Evolutionary conservation across 2,329 filamentous ascomycete genomes (phyloP), one percentile per base, ranked within the genome.

Genomic region (Sporothrix pseudoabietina): DNA sequence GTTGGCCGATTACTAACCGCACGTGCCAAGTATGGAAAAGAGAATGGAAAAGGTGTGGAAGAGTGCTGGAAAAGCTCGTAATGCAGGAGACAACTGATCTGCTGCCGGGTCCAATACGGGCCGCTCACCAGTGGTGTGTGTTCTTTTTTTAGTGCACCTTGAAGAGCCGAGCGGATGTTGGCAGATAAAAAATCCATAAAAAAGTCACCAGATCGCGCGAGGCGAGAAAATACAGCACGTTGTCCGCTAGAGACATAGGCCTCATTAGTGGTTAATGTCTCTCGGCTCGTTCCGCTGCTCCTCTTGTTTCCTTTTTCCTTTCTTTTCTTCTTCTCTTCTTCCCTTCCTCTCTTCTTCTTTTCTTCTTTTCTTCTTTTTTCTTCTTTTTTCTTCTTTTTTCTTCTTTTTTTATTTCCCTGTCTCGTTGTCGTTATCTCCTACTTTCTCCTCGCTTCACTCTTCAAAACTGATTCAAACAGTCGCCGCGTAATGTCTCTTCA

Each of bases 141-240:
- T 41, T 69, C 66, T 69, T 54, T 69, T 69, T 54, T 69, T 69
- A 69, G 66, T 54, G 47, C 65, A 47, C 47, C 39, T 35, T 12
- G 57, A 26, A 55, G 44, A 5, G 1, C 19, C 44, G 10, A 49
- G 14, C 14, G 14, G 44, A 19, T 14, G 44, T 49, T 44, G 52
- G 22, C 52, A 54, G n/a, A 6, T 12, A 3, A 52, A n/a, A 52
- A 52, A n/a, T 54, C n/a, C 14, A 22, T 22, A 8, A 22, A 54
- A 54, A 10, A 26, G 39, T 39, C 19, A 16, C n/a, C n/a, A 65
- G 16, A 44, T 47, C 8, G 57, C 32, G 30, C 19, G 30, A 35
- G 19, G 26, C 35, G 54, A 0, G 30, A 19, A 12, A 10, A 22
- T 63, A 41, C 35, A 41, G 59, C 32, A 8, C 59, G 41, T 26